phyloP scores from a whole-genome alignment of 1,139 yeast species.

The Candida neerlandica region DNA sequence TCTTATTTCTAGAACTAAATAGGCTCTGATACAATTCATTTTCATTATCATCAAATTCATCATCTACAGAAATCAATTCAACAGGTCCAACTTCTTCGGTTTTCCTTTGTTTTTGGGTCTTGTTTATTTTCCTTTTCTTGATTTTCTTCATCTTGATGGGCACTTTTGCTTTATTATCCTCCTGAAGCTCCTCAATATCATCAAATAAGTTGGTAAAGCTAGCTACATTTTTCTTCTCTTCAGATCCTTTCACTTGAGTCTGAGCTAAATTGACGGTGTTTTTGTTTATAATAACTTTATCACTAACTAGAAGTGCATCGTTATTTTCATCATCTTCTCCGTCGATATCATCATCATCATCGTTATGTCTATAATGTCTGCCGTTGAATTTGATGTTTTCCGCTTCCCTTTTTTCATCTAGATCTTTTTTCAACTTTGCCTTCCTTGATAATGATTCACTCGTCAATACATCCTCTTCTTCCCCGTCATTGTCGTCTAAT shows the following conservation, averaged over 20 bases:
- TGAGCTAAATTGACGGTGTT: conserved; percentile 9
- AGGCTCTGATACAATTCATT: conserved; percentile 50
- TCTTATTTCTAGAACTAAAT: conserved; percentile 40
- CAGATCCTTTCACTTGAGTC: conserved; percentile 13
- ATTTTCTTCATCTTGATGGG: conserved; percentile 52
- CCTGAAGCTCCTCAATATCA: conserved; percentile 23
- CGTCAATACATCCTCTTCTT: conserved; percentile 52
- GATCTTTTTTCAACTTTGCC: conserved; percentile 26
- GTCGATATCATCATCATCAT: conserved; percentile 10
- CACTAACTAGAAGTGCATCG: conserved; percentile 12
- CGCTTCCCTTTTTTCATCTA: conserved; percentile 27
- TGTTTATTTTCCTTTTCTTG: conserved; percentile 27
- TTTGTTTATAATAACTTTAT: conserved; percentile 12
- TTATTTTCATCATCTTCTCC: conserved; percentile 21
- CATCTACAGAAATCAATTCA: conserved; percentile 21
- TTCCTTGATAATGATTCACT: conserved; percentile 42
- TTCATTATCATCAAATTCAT: conserved; percentile 41
- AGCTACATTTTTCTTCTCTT: conserved; percentile 7
- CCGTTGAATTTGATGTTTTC: conserved; percentile 31
- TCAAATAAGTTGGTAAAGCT: conserved; percentile 24
- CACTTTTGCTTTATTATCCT: conserved; percentile 42
- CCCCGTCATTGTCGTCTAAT: conserved; percentile 48
- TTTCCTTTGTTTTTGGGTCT: conserved; percentile 18
- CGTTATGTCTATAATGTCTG: conserved; percentile 19
- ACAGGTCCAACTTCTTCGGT: conserved; percentile 34